phyloP scores from a whole-genome alignment of 345 rosid species.

The Dipteronia dyeriana region DNA sequence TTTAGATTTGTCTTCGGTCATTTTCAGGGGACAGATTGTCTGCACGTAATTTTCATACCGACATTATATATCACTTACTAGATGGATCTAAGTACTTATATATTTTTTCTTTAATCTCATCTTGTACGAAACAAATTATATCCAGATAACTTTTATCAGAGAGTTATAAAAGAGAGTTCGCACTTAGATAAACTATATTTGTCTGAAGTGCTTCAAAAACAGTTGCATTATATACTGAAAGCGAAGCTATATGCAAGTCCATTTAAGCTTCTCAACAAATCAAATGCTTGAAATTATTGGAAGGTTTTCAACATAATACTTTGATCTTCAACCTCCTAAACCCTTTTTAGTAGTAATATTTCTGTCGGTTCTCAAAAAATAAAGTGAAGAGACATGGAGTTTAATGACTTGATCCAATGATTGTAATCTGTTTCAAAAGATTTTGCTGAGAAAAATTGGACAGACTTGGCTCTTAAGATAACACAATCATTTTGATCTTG shows the following conservation, averaged over 20 bases:
- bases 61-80: no score
- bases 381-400: not conserved
- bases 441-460: slow-evolving; percentile 22
- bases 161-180: no score
- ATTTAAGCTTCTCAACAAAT: not conserved
- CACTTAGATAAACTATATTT: not conserved
- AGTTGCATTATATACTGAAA: no score
- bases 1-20: no score
- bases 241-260: not conserved
- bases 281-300: not conserved
- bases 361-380: slow-evolving; percentile 1
- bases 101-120: no score
- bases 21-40: no score
- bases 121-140: no score
- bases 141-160: no score
- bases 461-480: slow-evolving; percentile 29
- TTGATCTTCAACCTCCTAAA: not conserved
- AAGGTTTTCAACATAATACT: not conserved
- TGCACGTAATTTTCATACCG: no score
- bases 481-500: slow-evolving; percentile 37
- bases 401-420: slow-evolving; percentile 3
- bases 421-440: slow-evolving; percentile 20
- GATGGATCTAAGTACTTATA: no score
- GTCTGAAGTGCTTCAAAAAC: not conserved
- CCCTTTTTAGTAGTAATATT: not conserved